Evolutionary conservation across 73 alveolate species (phyloP).

Genomic region (Paramecium tetraurelia): DNA sequence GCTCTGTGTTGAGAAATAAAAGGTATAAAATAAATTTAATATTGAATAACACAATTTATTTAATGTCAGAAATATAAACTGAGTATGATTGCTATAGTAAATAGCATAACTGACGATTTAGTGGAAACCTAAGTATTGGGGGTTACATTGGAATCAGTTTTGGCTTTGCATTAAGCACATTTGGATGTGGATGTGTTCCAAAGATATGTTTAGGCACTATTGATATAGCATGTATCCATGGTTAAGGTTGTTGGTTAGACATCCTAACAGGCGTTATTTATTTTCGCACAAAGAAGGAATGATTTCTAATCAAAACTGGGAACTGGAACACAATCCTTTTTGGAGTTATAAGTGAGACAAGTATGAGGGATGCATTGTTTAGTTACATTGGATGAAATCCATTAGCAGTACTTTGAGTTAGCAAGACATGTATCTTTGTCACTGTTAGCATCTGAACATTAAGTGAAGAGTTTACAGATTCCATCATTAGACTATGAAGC

Average conservation of each 20-base stretch:
- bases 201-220: neutral
- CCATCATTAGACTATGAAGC: neutral
- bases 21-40: neutral
- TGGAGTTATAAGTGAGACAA: neutral
- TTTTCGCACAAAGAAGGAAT: neutral
- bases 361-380: neutral
- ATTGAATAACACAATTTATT: neutral
- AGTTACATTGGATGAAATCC: neutral
- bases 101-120: neutral
- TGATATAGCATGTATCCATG: neutral
- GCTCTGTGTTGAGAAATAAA: neutral
- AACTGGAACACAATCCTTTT: neutral
- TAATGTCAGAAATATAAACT: neutral
- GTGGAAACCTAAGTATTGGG: neutral
- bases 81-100: neutral
- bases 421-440: neutral
- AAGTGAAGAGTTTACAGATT: neutral
- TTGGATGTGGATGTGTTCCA: neutral
- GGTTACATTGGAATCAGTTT: neutral
- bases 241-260: neutral
- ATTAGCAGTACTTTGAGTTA: neutral
- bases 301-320: neutral
- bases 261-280: neutral
- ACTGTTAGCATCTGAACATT: slow-evolving; percentile 37
- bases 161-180: neutral